These are phyloP conservation scores for Pseudocercospora fuligena DNA, from an alignment of 2,329 filamentous ascomycete species.

Conservation along the genomic window DNA sequence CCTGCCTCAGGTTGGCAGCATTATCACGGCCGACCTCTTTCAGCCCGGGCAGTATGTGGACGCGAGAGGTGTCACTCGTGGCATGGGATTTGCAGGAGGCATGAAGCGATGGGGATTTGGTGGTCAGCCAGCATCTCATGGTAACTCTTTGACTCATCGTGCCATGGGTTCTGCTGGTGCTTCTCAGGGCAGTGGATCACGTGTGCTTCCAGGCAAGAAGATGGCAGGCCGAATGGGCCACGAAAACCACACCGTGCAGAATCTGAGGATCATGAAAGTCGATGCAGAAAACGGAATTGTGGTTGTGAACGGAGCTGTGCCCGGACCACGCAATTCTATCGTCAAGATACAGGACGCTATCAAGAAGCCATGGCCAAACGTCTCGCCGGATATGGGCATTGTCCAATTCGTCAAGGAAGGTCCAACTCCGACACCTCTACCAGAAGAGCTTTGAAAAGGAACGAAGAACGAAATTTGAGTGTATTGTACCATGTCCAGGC, in stretches of 20 bases:
- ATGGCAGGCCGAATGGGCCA: slow-evolving; percentile 97
- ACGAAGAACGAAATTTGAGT: neutral
- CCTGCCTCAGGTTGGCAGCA: slow-evolving; percentile 74
- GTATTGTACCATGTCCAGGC: neutral
- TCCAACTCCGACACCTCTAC: slow-evolving; percentile 13
- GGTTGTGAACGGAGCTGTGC: slow-evolving; percentile 83
- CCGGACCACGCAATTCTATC: slow-evolving; percentile 83
- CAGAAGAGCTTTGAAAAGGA: slow-evolving; percentile 4
- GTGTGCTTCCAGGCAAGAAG: slow-evolving; percentile 94
- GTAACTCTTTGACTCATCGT: slow-evolving; percentile 92
- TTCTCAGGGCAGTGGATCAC: slow-evolving; percentile 87
- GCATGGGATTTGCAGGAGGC: slow-evolving; percentile 93
- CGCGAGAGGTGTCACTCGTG: slow-evolving; percentile 75
- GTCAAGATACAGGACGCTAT: slow-evolving; percentile 88
- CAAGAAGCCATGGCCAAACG: slow-evolving; percentile 77
- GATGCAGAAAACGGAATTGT: slow-evolving; percentile 86
- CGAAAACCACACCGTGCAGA: slow-evolving; percentile 86
- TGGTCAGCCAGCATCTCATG: slow-evolving; percentile 90
- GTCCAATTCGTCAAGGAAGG: slow-evolving; percentile 18
- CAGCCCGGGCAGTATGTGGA: slow-evolving; percentile 88
- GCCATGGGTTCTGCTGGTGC: slow-evolving; percentile 89
- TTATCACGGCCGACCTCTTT: slow-evolving; percentile 88
- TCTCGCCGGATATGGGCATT: slow-evolving; percentile 38
- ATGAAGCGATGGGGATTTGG: slow-evolving; percentile 95
- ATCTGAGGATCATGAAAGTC: slow-evolving; percentile 84